Evolutionary conservation across 176 grass and related monocot genomes (phyloP).

Genomic region (Raddia guianensis): DNA sequence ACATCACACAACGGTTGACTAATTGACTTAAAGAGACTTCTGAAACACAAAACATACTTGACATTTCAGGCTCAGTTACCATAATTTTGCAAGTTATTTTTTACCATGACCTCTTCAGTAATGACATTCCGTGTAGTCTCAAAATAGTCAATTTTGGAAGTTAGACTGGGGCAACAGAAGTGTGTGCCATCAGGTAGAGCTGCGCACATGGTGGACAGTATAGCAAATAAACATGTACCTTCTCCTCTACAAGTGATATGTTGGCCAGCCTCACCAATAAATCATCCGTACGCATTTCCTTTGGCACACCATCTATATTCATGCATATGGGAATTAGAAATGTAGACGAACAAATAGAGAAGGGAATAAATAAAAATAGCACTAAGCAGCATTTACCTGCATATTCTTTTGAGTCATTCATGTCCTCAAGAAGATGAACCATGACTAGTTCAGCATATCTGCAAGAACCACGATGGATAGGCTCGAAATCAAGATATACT

Average conservation of each 20-base stretch:
- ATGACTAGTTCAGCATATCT: conserved; percentile 94
- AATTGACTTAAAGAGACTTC: conserved; percentile 14
- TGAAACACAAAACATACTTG: conserved; percentile 41
- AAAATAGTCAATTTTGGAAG: conserved; percentile 34
- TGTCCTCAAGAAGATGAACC: conserved; percentile 79
- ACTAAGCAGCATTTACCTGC: conserved; percentile 67
- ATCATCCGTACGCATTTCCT: conserved; percentile 85
- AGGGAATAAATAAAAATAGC: conserved; percentile 21
- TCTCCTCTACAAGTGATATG: conserved; percentile 87
- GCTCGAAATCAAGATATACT: conserved; percentile 19
- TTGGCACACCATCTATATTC: conserved; percentile 92
- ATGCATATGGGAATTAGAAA: conserved; percentile 38
- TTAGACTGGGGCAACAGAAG: conserved; percentile 12
- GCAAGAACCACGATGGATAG: conserved; percentile 39
- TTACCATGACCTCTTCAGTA: conserved; percentile 34
- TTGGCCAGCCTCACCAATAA: conserved; percentile 80
- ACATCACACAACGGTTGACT: conserved; percentile 3
- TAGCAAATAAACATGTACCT: conserved; percentile 59
- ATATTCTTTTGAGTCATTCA: conserved; percentile 61
- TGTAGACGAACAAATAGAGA: conserved; percentile 36
- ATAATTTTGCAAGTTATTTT: conserved; percentile 20
- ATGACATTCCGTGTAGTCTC: conserved; percentile 20
- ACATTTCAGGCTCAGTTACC: conserved; percentile 40
- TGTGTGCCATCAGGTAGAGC: not conserved
- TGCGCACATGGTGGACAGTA: conserved; percentile 12